Evolutionary conservation across 2,329 filamentous ascomycete species (phyloP).

Genomic region (Penicillium decumbens): DNA sequence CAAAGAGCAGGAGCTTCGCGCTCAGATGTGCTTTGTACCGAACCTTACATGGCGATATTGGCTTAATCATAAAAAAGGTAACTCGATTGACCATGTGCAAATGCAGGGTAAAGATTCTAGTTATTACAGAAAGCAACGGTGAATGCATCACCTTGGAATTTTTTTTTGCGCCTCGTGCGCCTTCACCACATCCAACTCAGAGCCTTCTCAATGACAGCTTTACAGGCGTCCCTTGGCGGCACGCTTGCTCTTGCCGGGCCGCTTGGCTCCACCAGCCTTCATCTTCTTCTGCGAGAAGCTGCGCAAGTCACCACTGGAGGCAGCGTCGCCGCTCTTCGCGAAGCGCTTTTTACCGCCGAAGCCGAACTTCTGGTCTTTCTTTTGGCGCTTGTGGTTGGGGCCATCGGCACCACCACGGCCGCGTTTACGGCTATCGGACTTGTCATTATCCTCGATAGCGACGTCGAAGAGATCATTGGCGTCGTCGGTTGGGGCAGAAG

Average conservation of each 20-base stretch:
- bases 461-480: conserved; percentile 81
- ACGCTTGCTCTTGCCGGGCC: conserved; percentile 51
- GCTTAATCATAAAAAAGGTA: conserved; percentile 1
- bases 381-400: conserved; percentile 65
- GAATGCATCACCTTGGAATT: conserved; percentile 9
- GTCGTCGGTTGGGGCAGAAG: conserved; percentile 64
- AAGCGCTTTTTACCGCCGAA: conserved; percentile 95
- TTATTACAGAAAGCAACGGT: conserved; percentile 21
- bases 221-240: conserved; percentile 31
- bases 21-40: too few relatives aligned
- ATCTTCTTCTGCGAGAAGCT: conserved; percentile 80
- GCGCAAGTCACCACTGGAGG: conserved; percentile 73
- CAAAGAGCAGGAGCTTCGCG: too few relatives aligned
- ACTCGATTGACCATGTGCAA: conserved; percentile 17
- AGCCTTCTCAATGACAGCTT: conserved; percentile 1
- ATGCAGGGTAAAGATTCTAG: conserved; percentile 20
- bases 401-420: conserved; percentile 43
- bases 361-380: conserved; percentile 92
- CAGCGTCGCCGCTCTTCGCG: conserved; percentile 82
- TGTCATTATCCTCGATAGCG: conserved; percentile 67
- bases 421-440: conserved; percentile 47
- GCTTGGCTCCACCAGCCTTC: conserved; percentile 57
- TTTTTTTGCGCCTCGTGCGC: conserved; percentile 15
- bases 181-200: conserved; percentile 1
- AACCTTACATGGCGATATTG: too few relatives aligned